Evolutionary conservation across 1,284 basidiomycete species (phyloP).

Genomic region (Tylopilus sp.): DNA sequence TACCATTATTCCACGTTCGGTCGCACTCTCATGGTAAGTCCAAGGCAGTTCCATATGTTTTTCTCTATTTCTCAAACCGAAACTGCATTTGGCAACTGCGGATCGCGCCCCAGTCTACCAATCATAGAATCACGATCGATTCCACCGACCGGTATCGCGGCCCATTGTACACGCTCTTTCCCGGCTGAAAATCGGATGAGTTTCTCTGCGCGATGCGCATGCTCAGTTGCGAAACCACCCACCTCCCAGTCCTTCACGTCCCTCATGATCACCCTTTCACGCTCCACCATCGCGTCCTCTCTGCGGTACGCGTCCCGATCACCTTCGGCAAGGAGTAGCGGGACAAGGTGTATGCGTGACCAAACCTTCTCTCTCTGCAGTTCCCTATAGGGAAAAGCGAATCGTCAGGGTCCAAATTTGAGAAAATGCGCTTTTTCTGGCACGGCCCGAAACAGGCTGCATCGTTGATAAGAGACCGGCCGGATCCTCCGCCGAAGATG

Average conservation of each 20-base stretch:
- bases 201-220: constrained; percentile 25
- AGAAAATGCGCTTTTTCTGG: constrained; percentile 36
- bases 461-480: constrained; percentile 51
- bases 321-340: constrained; percentile 86
- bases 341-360: constrained; percentile 94
- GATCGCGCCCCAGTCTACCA: constrained; percentile 23
- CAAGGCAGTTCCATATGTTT: constrained; percentile 21
- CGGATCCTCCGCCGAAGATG: constrained; percentile 50
- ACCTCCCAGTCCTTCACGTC: constrained; percentile 95
- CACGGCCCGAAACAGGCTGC: constrained; percentile 35
- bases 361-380: constrained; percentile 90
- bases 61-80: constrained; percentile 7
- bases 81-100: constrained; percentile 10
- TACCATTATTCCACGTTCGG: constrained; percentile 19
- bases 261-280: constrained; percentile 94
- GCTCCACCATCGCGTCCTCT: constrained; percentile 68
- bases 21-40: constrained; percentile 5
- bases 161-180: constrained; percentile 84
- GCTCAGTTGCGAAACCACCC: constrained; percentile 39
- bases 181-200: constrained; percentile 46
- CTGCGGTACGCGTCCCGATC: constrained; percentile 89
- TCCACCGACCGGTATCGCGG: constrained; percentile 70
- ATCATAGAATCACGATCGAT: constrained; percentile 55
- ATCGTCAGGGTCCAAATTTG: constrained; percentile 37
- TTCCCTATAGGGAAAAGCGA: constrained; percentile 59